Evolutionary conservation across 1,139 yeast genomes (phyloP), one percentile per base, ranked within the genome.

Genomic region (Hyphopichia wangnamkhiaoensis): DNA sequence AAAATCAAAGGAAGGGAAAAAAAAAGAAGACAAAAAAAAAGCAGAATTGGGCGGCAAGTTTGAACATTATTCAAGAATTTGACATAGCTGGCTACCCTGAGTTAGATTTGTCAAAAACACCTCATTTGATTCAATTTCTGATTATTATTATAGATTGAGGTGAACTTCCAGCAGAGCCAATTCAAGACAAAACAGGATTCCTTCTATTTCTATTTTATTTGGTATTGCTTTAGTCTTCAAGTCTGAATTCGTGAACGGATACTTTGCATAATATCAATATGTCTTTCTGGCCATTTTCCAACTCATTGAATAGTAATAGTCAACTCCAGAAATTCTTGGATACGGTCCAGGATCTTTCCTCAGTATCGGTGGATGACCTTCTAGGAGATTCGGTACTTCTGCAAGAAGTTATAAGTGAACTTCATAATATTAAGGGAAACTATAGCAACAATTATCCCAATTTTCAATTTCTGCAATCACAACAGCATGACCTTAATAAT

Each of bases 201-300:
- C n/a, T n/a, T n/a, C n/a, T n/a, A n/a, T n/a, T n/a, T n/a, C n/a
- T n/a, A n/a, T n/a, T n/a, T n/a, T n/a, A n/a, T n/a, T n/a, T n/a
- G n/a, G n/a, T n/a, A n/a, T n/a, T n/a, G n/a, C n/a, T n/a, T n/a
- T 21, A 21, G 24, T 10, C 24, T 21, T 21, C 24, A n/a, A n/a
- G n/a, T n/a, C n/a, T 25, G 13, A 12, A 25, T 14, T 8, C 28
- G 28, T 14, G n/a, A 5, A 7, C 5, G n/a, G 5, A 25, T 25
- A 25, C 13, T 7, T 25, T 10, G n/a, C 5, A 10, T 25, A 10
- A 12, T 10, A 5, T 5, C 14, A 44, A 31, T 38, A 72, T 72
- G 78, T 72, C 78, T 33, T 72, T 72, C 48, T 72, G 78, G 78
- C 78, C 78, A 33, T 72, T 72, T 49, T 56, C 73, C 34, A 71